Base-by-base conservation (phyloP, 495 filamentous ascomycete species). In the Eremomyces bilateralis region DNA sequence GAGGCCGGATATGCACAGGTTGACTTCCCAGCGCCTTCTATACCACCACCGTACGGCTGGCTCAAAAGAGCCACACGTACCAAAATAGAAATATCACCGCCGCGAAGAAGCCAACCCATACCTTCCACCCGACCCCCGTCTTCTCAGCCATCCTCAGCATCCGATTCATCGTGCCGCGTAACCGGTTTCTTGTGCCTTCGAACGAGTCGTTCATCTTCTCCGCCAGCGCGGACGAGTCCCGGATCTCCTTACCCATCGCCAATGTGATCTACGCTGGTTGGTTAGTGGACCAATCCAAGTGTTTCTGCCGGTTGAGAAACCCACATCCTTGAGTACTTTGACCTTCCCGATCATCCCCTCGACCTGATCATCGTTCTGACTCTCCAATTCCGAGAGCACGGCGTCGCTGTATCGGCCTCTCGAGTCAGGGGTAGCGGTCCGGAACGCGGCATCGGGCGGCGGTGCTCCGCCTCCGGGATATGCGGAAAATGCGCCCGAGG, bases 71-170 rank as follows among this genome's bases (percentile, higher is more conserved):
- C 84, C 88, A 93, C 36, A 97, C 88, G 46, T 79, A 97, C 39
- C 69, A 64, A 56, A 97, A 97, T 33, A 93, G 39, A 12, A 80
- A 43, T 36, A 73, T 68, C 15, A 97, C 80, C 2, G 70, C 72
- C 21, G 63, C 57, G 47, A 97, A 90, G 55, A 97, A 95, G 15
- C 54, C 63, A 31, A 90, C 48, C 88, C 90, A 97, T 18, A 83
- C 78, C 55, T 68, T 79, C 88, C 88, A 97, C 40, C 82, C 77
- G 19, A 97, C 72, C 2, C 90, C 90, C 10, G 83, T 90, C 46
- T 71, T 61, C 57, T 93, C 73, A 3, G 88, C 90, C 88, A 97
- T 95, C 38, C 82, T 51, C 37, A 95, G 57, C 88, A 97, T 97
- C 20, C 83, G 63, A 47, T 80, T 92, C 88, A 97, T 95, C 27